Evolutionary conservation across 805 yeast genomes (phyloP), one percentile per base, ranked within the genome.

Genomic region (Lipomyces chichibuensis): DNA sequence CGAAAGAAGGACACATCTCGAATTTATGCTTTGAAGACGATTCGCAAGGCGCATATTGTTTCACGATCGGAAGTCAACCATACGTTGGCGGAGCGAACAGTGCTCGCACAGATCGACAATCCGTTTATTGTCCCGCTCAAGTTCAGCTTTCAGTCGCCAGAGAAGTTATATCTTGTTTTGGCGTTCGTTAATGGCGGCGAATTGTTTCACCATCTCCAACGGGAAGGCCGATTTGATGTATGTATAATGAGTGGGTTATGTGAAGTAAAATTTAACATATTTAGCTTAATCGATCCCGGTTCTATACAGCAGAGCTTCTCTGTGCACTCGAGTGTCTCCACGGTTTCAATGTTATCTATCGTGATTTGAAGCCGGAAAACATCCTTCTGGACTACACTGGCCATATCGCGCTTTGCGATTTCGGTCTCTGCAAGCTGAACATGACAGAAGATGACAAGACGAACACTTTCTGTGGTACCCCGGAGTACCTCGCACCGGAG

Each of bases 171-270:
- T 74, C 81, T 95, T 49, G 98, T 94, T 3, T 80, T 95, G 58
- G 91, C 97, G 14, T 95, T 94, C 76, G 92, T 95, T 72, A 95
- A 95, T 77, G 99, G 99, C 66, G 99, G 99, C 65, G 99, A 94
- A 78, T 82, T 94, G 71, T 95, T 95, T 79, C 94, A 91, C 79
- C 98, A 95, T 79, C 82, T 95, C 72, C 98, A 94, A 79, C 86
- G 88, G 73, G 93, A 92, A 69, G 96, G 98, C 67, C 85, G 89
- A 72, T 95, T 95, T 77, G 90, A 91, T 54, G 49, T 43, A 43
- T 6, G 49, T 43, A 43, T 43, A 43, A 3, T 17, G 49, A 17
- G 49, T 8, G 9, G 6, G 9, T 17, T 43, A 23, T 5, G 11
- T 6, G 23, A 17, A 17, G 23, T 2, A 3, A 3, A 6, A 17